A percentile compares a stretch with the other conserved stretches of the same genome.
Evolutionary conservation across 768 basidiomycete species (phyloP).

Genomic region (Piloderma croceum): DNA sequence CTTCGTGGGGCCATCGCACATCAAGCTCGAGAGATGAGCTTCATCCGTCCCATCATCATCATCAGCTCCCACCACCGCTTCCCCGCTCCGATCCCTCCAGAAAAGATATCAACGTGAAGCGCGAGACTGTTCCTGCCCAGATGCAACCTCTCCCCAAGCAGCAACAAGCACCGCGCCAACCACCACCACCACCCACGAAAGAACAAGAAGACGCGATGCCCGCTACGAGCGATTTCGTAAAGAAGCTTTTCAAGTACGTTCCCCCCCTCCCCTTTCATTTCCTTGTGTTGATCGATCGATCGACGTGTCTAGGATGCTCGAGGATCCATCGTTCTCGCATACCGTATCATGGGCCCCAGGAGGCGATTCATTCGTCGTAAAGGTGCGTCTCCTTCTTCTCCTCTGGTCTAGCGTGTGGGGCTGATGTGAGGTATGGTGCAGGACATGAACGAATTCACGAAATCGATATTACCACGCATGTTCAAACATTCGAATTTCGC

Average conservation of each 20-base stretch:
- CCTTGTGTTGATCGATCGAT: not conserved
- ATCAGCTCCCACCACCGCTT: too few species aligned
- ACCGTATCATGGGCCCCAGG: constrained; percentile 80
- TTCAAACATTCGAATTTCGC: constrained; percentile 97
- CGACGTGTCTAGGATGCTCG: constrained; percentile 64
- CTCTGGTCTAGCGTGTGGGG: not conserved
- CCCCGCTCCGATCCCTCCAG: too few species aligned
- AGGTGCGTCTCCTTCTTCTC: constrained; percentile 31
- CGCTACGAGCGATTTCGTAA: constrained; percentile 89
- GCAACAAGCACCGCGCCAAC: constrained; percentile 17
- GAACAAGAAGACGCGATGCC: constrained; percentile 74
- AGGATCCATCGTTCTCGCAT: constrained; percentile 64
- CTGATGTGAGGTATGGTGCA: too few species aligned
- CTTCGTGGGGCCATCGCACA: too few species aligned
- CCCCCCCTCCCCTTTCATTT: constrained; percentile 5
- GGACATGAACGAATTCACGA: constrained; percentile 97
- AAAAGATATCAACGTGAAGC: too few species aligned
- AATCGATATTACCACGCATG: constrained; percentile 75
- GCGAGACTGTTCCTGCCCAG: too few species aligned
- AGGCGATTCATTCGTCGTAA: constrained; percentile 89
- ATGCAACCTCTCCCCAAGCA: constrained; percentile 13
- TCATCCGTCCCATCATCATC: too few species aligned
- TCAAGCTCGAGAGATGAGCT: too few species aligned
- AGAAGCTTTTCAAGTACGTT: constrained; percentile 85
- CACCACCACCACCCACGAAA: constrained; percentile 19